Conservation (phyloP, 2,329 filamentous ascomycete species). For the Magnaporthales sp. region DNA sequence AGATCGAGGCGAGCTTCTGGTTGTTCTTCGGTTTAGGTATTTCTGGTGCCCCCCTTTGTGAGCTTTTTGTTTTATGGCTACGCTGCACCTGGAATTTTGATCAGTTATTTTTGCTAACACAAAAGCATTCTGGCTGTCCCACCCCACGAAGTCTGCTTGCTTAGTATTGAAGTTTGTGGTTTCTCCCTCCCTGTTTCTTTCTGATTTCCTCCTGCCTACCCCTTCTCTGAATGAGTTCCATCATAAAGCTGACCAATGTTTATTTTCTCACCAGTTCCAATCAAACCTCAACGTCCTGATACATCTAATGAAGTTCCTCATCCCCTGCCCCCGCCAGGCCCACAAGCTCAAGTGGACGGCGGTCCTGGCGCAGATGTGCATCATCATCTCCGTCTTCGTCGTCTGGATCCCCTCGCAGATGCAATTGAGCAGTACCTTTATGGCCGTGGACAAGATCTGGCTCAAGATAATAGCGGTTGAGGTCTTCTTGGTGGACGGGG, state of each 20-base stretch:
- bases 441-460: not conserved
- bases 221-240: too few relatives aligned
- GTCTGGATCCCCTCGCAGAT: not conserved
- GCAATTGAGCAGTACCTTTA: not conserved
- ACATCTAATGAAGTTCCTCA: not conserved
- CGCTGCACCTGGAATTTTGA: too few relatives aligned
- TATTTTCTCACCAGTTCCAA: not conserved
- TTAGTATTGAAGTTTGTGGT: not conserved
- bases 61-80: too few relatives aligned
- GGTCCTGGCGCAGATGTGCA: not conserved
- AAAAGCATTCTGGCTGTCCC: too few relatives aligned
- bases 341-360: not conserved
- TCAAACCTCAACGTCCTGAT: not conserved
- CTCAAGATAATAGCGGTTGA: not conserved
- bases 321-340: not conserved
- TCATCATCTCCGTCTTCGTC: not conserved
- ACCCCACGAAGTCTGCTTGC: not conserved
- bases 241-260: too few relatives aligned
- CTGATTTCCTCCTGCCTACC: too few relatives aligned
- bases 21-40: not conserved
- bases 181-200: not conserved
- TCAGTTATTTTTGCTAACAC: too few relatives aligned
- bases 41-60: not conserved
- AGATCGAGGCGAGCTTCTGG: not conserved
- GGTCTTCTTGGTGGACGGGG: not conserved